Conservation (phyloP, 1,284 basidiomycete genomes). For the Cystobasidiaceae sp. region DNA sequence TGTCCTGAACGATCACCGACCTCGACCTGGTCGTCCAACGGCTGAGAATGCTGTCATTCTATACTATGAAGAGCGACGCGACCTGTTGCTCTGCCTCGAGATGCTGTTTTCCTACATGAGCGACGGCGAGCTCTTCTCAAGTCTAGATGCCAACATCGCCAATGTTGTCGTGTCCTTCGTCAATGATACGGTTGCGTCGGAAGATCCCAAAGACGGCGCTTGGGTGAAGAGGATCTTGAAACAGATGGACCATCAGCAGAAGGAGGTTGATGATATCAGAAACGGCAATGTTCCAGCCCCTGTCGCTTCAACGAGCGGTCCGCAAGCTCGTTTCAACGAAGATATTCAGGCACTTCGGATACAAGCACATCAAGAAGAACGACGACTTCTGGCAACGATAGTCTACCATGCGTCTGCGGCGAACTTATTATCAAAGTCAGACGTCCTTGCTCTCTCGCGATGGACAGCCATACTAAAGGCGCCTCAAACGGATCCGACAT, state of each 20-base stretch:
- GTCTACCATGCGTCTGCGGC: conserved; percentile 45
- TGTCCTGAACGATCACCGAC: conserved; percentile 57
- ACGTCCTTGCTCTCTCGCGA: conserved; percentile 14
- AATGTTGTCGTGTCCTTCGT: conserved; percentile 36
- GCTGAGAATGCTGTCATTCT: conserved; percentile 59
- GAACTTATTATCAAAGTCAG: conserved; percentile 16
- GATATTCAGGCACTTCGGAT: conserved; percentile 62
- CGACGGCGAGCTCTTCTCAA: conserved; percentile 32
- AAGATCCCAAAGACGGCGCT: conserved; percentile 46
- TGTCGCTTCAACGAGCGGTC: conserved; percentile 46
- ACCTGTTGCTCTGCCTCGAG: conserved; percentile 61
- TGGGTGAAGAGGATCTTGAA: conserved; percentile 58
- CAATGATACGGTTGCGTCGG: conserved; percentile 37
- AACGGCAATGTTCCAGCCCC: conserved; percentile 53
- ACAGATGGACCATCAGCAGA: conserved; percentile 54
- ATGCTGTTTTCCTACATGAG: conserved; percentile 50
- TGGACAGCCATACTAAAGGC: conserved; percentile 9
- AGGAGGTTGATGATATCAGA: conserved; percentile 3
- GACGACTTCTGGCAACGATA: conserved; percentile 59
- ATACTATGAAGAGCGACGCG: conserved; percentile 62
- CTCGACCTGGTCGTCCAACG: conserved; percentile 53
- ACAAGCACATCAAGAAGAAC: conserved; percentile 66
- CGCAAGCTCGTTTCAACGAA: conserved; percentile 55
- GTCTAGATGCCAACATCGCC: conserved; percentile 38
- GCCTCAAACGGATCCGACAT: background rate